Conservation (phyloP, 2,329 filamentous ascomycete species). For the Cercospora zeae-maydis region DNA sequence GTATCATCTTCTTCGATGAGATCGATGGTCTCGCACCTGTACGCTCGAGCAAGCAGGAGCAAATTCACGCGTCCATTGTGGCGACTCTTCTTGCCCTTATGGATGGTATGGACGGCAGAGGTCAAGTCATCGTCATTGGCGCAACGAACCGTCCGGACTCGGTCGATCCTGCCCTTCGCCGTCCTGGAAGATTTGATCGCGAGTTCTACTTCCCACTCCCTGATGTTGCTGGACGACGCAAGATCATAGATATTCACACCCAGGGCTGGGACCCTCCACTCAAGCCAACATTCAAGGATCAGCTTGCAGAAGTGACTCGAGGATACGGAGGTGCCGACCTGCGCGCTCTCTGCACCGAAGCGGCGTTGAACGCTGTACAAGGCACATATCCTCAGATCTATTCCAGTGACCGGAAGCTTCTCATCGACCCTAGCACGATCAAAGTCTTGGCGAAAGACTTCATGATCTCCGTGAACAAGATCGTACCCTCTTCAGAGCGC, state of each 20-base stretch:
- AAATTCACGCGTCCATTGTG: constrained; percentile 97
- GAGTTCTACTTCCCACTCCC: constrained; percentile 98
- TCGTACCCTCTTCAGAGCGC: constrained; percentile 90
- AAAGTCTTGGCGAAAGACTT: constrained; percentile 89
- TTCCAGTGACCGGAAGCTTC: constrained; percentile 78
- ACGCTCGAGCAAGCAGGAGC: constrained; percentile 94
- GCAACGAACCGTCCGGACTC: constrained; percentile 98
- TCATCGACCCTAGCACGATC: constrained; percentile 82
- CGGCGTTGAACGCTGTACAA: constrained; percentile 91
- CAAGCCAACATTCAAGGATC: constrained; percentile 71
- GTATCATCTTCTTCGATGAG: constrained; percentile 99
- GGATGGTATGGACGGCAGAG: constrained; percentile 98
- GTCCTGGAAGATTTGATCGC: constrained; percentile 90
- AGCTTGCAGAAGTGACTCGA: constrained; percentile 83
- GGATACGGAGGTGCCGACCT: constrained; percentile 96
- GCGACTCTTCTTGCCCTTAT: constrained; percentile 90
- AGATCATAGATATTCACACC: constrained; percentile 94
- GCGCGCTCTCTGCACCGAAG: constrained; percentile 90
- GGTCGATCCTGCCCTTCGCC: constrained; percentile 89
- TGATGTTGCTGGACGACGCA: constrained; percentile 70
- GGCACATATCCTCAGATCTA: constrained; percentile 96
- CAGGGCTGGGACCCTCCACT: constrained; percentile 82
- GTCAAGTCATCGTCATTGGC: constrained; percentile 96
- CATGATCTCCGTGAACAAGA: constrained; percentile 93
- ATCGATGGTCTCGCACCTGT: constrained; percentile 96